A percentile compares a stretch with the other conserved stretches of the same genome.
Evolutionary conservation across 768 basidiomycete genomes (phyloP).

Genomic region (Tulasnella sp.): DNA sequence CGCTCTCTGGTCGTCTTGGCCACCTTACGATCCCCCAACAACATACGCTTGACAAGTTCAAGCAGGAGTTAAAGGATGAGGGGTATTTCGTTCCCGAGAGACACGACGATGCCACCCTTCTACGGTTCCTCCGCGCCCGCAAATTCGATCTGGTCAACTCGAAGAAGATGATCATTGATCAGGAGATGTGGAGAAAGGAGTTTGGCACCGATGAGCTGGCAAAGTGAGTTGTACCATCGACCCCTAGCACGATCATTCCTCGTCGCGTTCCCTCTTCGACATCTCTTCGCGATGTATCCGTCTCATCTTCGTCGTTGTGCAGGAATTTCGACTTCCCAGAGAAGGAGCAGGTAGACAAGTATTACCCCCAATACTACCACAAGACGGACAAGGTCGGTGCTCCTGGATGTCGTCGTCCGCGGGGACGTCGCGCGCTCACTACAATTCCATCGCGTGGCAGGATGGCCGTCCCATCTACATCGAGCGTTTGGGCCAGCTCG

Average conservation of each 20-base stretch:
- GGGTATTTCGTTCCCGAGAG: slow-evolving; percentile 48
- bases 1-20: slow-evolving; percentile 63
- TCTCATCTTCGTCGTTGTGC: slow-evolving; percentile 7
- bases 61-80: slow-evolving; percentile 47
- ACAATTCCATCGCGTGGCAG: slow-evolving; percentile 32
- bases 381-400: slow-evolving; percentile 74
- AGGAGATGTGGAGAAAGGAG: slow-evolving; percentile 83
- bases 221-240: slow-evolving; percentile 34
- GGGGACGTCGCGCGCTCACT: not conserved
- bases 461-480: slow-evolving; percentile 94
- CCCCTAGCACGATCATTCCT: slow-evolving; percentile 13
- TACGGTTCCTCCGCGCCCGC: slow-evolving; percentile 80
- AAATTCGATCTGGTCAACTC: slow-evolving; percentile 78
- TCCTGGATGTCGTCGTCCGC: not conserved
- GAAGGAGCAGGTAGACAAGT: slow-evolving; percentile 70
- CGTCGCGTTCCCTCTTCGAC: slow-evolving; percentile 4
- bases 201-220: slow-evolving; percentile 68
- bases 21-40: slow-evolving; percentile 49
- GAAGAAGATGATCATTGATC: slow-evolving; percentile 69
- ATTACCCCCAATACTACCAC: slow-evolving; percentile 94
- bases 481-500: slow-evolving; percentile 81
- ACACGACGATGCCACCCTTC: slow-evolving; percentile 57
- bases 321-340: slow-evolving; percentile 84
- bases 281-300: not conserved
- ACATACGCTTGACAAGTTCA: slow-evolving; percentile 55